phyloP scores from a whole-genome alignment of 2,329 filamentous ascomycete species.

The Lachnellula occidentalis region DNA sequence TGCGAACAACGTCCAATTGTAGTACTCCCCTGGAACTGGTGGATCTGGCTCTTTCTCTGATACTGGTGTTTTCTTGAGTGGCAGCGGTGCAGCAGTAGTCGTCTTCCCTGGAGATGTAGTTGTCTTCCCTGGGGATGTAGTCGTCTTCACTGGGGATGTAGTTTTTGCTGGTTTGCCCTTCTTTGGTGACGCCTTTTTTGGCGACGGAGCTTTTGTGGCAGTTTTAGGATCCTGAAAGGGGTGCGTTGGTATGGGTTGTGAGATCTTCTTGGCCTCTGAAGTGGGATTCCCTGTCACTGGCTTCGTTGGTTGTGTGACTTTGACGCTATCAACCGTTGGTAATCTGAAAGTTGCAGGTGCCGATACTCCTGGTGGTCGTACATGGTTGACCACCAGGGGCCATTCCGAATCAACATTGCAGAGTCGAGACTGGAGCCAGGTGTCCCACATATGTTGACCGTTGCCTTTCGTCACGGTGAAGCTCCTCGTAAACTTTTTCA shows the following conservation, averaged over 20 bases:
- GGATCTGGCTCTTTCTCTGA: no score
- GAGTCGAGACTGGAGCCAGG: background rate
- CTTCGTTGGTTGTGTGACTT: background rate
- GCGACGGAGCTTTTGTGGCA: no score
- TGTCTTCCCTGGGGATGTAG: no score
- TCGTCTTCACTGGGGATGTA: no score
- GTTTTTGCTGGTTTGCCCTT: no score
- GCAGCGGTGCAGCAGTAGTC: background rate
- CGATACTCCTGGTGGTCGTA: background rate
- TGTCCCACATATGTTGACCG: background rate
- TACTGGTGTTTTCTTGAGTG: background rate
- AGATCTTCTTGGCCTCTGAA: background rate
- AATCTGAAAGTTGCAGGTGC: background rate
- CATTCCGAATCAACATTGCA: constrained; percentile 2
- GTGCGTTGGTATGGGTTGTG: no score
- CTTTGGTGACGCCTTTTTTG: no score
- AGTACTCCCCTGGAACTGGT: no score
- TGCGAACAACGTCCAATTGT: no score
- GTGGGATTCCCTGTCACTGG: background rate
- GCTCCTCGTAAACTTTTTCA: background rate
- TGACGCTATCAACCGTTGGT: background rate
- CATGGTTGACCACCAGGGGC: constrained; percentile 1
- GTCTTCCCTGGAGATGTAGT: no score
- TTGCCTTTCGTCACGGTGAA: background rate
- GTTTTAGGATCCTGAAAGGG: no score